phyloP scores from a whole-genome alignment of 2,329 filamentous ascomycete genomes.

The Dothiorella sarmentorum region DNA sequence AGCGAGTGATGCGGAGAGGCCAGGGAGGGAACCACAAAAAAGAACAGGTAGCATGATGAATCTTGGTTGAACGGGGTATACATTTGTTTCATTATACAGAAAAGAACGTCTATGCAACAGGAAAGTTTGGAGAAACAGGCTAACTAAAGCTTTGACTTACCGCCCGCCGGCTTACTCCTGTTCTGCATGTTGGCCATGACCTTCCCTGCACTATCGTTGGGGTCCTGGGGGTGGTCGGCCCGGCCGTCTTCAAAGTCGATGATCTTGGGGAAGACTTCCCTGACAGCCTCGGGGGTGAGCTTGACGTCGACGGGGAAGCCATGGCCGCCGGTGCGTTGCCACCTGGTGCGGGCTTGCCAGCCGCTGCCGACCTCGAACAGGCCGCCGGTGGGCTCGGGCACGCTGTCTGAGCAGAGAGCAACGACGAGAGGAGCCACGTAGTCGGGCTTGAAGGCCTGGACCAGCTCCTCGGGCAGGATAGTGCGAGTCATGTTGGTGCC shows the following conservation, averaged over 20 bases:
- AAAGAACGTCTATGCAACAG: not conserved
- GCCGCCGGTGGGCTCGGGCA: slow-evolving; percentile 79
- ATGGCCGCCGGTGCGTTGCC: slow-evolving; percentile 87
- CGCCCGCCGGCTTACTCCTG: slow-evolving; percentile 49
- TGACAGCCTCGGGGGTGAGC: slow-evolving; percentile 75
- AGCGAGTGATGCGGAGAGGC: not conserved
- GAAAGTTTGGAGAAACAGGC: not conserved
- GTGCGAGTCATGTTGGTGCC: slow-evolving; percentile 93
- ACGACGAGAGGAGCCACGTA: slow-evolving; percentile 94
- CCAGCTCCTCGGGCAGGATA: slow-evolving; percentile 93
- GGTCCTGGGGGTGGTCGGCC: slow-evolving; percentile 79
- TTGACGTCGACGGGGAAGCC: slow-evolving; percentile 85
- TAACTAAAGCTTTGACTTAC: slow-evolving; percentile 26
- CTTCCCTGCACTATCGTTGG: slow-evolving; percentile 72
- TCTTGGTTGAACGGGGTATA: slow-evolving; percentile 7
- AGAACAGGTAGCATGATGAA: not conserved
- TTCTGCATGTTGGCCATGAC: slow-evolving; percentile 85
- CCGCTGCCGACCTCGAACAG: slow-evolving; percentile 94
- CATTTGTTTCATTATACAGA: slow-evolving; percentile 16
- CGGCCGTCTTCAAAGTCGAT: slow-evolving; percentile 83
- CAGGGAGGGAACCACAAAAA: not conserved
- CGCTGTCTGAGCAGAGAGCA: slow-evolving; percentile 80
- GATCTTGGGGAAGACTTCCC: slow-evolving; percentile 63
- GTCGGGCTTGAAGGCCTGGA: slow-evolving; percentile 98
- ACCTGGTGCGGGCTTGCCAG: slow-evolving; percentile 88